Evolutionary conservation across 441 rosid species (phyloP).

Genomic region (Kokia cookei): DNA sequence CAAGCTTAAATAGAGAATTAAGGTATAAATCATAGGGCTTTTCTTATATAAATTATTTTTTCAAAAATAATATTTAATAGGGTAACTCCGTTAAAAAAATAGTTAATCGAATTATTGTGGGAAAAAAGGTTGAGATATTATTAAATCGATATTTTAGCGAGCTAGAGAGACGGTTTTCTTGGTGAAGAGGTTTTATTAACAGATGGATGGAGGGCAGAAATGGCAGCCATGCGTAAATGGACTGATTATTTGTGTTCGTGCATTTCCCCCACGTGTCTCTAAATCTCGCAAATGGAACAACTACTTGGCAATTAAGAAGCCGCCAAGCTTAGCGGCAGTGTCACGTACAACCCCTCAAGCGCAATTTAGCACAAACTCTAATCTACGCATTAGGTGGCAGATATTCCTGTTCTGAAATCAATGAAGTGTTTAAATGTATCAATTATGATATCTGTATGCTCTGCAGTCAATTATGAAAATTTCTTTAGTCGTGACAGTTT

Average conservation of each 20-base stretch:
- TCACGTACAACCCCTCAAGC: not conserved
- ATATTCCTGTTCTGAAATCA: too few species aligned
- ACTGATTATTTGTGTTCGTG: slow-evolving; percentile 6
- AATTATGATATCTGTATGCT: too few species aligned
- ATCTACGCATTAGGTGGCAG: not conserved
- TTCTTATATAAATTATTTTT: too few species aligned
- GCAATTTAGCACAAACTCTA: slow-evolving; percentile 1
- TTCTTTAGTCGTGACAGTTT: too few species aligned
- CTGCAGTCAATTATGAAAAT: too few species aligned
- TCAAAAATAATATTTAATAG: too few species aligned
- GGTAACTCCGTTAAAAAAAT: too few species aligned
- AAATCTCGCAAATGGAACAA: not conserved
- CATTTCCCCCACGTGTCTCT: slow-evolving; percentile 18
- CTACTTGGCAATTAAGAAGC: slow-evolving; percentile 20
- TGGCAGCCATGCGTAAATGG: slow-evolving; percentile 15
- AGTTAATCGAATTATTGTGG: too few species aligned
- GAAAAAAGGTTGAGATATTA: not conserved
- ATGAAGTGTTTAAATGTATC: too few species aligned
- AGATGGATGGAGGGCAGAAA: slow-evolving; percentile 16
- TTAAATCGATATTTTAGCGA: slow-evolving; percentile 1
- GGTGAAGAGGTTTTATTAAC: not conserved
- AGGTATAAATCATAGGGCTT: too few species aligned
- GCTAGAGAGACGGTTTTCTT: not conserved
- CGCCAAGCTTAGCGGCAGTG: not conserved
- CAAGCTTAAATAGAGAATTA: not conserved